Evolutionary conservation across 177 flowering plant genomes (phyloP).

Genomic region (Vitis hybrid): DNA sequence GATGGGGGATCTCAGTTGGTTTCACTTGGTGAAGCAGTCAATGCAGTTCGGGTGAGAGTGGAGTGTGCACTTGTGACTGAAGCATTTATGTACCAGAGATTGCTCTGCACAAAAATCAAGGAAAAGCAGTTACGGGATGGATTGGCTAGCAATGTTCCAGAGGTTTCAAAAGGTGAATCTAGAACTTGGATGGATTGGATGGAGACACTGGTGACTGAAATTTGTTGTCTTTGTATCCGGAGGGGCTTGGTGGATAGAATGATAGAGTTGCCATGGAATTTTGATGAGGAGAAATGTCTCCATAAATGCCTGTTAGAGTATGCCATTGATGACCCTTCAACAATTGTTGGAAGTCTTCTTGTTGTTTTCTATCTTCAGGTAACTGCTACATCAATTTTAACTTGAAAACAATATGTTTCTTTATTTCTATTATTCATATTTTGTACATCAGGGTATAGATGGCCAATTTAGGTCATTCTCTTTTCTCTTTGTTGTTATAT

Average conservation of each 20-base stretch:
- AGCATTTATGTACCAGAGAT: slow-evolving; percentile 87
- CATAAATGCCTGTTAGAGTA: slow-evolving; percentile 76
- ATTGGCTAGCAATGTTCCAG: slow-evolving; percentile 19
- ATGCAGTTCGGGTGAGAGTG: slow-evolving; percentile 80
- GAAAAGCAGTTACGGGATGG: slow-evolving; percentile 48
- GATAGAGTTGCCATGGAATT: slow-evolving; percentile 93
- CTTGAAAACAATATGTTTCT: neutral
- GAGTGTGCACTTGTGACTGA: slow-evolving; percentile 94
- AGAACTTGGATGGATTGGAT: slow-evolving; percentile 55
- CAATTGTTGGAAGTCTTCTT: slow-evolving; percentile 76
- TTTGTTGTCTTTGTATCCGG: slow-evolving; percentile 83
- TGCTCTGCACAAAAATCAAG: slow-evolving; percentile 55
- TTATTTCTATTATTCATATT: neutral
- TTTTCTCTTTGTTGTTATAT: too few species aligned
- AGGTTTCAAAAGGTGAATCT: slow-evolving; percentile 25
- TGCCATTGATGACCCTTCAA: slow-evolving; percentile 59
- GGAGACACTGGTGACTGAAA: slow-evolving; percentile 79
- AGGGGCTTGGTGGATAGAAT: slow-evolving; percentile 78
- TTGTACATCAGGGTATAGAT: too few species aligned
- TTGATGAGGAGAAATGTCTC: slow-evolving; percentile 81
- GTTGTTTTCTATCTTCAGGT: slow-evolving; percentile 96
- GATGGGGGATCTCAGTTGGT: slow-evolving; percentile 59
- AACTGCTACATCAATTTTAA: slow-evolving; percentile 1
- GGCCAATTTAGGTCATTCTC: too few species aligned
- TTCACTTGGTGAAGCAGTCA: slow-evolving; percentile 77